Evolutionary conservation across 2,329 filamentous ascomycete species (phyloP).

Genomic region (Aspergillus novofumigatus): DNA sequence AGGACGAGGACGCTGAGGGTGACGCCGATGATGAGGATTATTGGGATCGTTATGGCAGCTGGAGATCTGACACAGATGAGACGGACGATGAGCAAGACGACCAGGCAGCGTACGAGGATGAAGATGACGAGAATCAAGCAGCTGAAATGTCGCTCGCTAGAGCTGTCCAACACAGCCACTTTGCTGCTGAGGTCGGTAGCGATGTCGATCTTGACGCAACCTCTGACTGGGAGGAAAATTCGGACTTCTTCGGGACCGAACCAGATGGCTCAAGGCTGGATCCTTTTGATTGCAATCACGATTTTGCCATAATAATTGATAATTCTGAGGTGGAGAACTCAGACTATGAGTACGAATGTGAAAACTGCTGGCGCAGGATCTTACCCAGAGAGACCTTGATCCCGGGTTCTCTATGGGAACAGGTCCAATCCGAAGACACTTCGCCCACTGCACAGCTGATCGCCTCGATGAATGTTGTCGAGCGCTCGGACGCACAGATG

Average conservation of each 20-base stretch:
- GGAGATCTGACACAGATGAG: not conserved
- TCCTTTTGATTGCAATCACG: conserved; percentile 1
- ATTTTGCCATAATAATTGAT: not conserved
- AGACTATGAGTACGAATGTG: conserved; percentile 9
- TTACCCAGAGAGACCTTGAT: not conserved
- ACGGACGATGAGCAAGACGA: not conserved
- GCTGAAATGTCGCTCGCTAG: not conserved
- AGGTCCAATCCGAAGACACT: not conserved
- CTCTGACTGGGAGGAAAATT: conserved; percentile 12
- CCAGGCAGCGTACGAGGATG: not conserved
- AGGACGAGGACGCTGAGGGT: not conserved
- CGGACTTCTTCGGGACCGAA: conserved; percentile 39
- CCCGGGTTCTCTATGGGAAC: not conserved
- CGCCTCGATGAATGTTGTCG: not conserved
- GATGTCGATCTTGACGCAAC: conserved; percentile 13
- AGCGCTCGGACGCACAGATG: not conserved
- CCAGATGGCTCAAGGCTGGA: not conserved
- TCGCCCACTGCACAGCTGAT: not conserved
- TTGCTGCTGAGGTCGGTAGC: not conserved
- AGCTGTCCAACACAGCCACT: not conserved
- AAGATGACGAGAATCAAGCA: not conserved
- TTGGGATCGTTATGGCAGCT: not conserved
- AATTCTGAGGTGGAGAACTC: not conserved
- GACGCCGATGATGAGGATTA: not conserved
- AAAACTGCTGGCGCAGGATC: conserved; percentile 11